Percentiles rank a stretch among this genome's conserved stretches.
These are phyloP conservation scores for Canariomyces notabilis DNA, from an alignment of 2,329 filamentous ascomycete species.

Conservation along the genomic window DNA sequence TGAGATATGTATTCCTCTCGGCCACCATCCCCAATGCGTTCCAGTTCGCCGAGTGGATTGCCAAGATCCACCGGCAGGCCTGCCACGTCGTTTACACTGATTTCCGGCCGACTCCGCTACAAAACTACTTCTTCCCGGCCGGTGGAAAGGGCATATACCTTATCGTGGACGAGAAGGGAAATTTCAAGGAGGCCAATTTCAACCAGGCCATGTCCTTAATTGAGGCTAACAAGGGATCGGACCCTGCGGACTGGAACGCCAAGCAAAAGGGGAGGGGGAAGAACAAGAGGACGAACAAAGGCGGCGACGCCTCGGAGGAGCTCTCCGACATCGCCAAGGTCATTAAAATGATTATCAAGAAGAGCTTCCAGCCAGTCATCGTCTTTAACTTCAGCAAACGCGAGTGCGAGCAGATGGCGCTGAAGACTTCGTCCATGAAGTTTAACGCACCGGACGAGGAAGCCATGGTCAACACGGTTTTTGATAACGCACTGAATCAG, in stretches of 20 bases:
- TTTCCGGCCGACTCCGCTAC: slow-evolving; percentile 90
- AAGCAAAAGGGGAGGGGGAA: slow-evolving; percentile 84
- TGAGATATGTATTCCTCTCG: slow-evolving; percentile 96
- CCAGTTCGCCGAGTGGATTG: slow-evolving; percentile 99
- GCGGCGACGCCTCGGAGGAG: slow-evolving; percentile 62
- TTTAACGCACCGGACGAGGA: slow-evolving; percentile 98
- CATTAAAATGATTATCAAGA: slow-evolving; percentile 97
- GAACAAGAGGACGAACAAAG: slow-evolving; percentile 87
- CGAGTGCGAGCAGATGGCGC: slow-evolving; percentile 85
- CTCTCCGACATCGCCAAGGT: slow-evolving; percentile 92
- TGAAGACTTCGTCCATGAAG: slow-evolving; percentile 78
- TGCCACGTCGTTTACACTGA: slow-evolving; percentile 99
- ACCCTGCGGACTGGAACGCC: slow-evolving; percentile 72
- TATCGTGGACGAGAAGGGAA: slow-evolving; percentile 93
- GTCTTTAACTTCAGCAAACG: slow-evolving; percentile 99
- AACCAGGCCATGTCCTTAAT: slow-evolving; percentile 91
- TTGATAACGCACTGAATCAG: slow-evolving; percentile 86
- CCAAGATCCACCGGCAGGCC: slow-evolving; percentile 93
- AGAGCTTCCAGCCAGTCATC: slow-evolving; percentile 95
- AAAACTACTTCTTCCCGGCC: slow-evolving; percentile 96
- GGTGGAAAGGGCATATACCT: slow-evolving; percentile 90
- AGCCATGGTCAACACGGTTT: slow-evolving; percentile 88
- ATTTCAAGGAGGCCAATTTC: slow-evolving; percentile 96
- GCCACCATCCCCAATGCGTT: slow-evolving; percentile 98
- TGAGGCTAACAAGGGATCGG: slow-evolving; percentile 79